Evolutionary conservation across 2,329 filamentous ascomycete genomes (phyloP), one percentile per base, ranked within the genome.

Genomic region (Neofusicoccum parvum): DNA sequence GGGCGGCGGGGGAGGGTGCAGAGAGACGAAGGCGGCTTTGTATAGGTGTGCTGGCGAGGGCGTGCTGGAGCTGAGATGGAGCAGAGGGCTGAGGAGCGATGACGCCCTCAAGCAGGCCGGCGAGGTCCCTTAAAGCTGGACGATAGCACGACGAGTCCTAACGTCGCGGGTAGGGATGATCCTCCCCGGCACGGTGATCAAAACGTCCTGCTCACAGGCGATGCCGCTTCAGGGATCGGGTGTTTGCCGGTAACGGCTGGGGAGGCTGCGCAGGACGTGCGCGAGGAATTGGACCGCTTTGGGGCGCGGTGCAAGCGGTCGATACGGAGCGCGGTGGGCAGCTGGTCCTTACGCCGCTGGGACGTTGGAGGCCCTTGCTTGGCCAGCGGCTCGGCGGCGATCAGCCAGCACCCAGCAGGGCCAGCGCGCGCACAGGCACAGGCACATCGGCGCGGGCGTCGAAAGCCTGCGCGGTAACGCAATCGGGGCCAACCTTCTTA

Each of bases 91-190:
- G 54, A 59, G 54, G 54, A 59, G 54, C 54, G 54, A 59, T 59
- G 54, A 59, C 54, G 58, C 46, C 43, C 43, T 54, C 49, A 39
- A 56, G 39, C 41, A 54, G 49, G 49, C 32, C 62, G 62, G 50
- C 62, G 49, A 53, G 62, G 62, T 64, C 62, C 63, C 63, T 65
- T 65, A 58, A 58, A 65, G 63, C 51, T 59, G 49, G 39, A 59
- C 14, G 63, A 58, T 58, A 45, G 53, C 45, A 65, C 45, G 32
- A 14, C 36, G 27, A 36, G 58, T 43, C 34, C 59, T 39, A 50
- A 50, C 45, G 59, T 39, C 27, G 50, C 51, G 62, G 62, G 63
- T 59, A 58, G 34, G 63, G 63, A 65, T 65, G 36, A 64, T 64
- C 62, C 62, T 64, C 43, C 27, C 43, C 17, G 63, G 51, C 54